Base-by-base conservation (phyloP, 345 rosid species). In the Salix purpurea region DNA sequence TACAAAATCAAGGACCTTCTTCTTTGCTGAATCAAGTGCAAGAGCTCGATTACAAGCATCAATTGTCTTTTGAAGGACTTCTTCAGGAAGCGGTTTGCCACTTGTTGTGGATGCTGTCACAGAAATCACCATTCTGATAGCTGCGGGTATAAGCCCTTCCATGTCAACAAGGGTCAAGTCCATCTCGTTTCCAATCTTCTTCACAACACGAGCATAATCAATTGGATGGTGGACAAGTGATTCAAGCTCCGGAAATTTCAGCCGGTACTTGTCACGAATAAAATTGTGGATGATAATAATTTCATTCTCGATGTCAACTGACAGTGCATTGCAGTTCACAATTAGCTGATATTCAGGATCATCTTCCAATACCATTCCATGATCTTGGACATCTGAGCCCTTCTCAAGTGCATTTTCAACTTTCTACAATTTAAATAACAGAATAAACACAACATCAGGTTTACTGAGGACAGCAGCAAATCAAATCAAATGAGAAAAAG, bases 11-110 rank as follows among this genome's bases (percentile, higher is more conserved):
- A 93, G 92, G 69, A 96, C 97, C 84, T 88, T 90, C 81, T 93
- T 93, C 89, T 92, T 86, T 12, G 96, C 85, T 6, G 81, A 71
- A 81, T 96, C 99, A 52, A 93, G 93, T 58, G 85, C 85, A 61
- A 96, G 88, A 81, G 98, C 98, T 26, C 93, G 92, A 76, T 96
- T 95, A 80, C 99, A 93, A 13, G 98, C 99, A 37, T 90, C 96
- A 44, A 84, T 50, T 14, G 94, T 88, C 90, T 93, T 96, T 23
- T 89, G 87, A 69, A 96, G 90, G 44, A 86, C 94, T 36, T 93
- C 95, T 70, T 93, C 98, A 1, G 94, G 92, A 62, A 93, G 86
- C 19, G 96, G 96, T 74, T 88, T 96, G 64, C 99, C 99, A 77
- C 94, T 96, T 0, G 98, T 96, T 39, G 97, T 93, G 19, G 88